Evolutionary conservation across 768 basidiomycete genomes (phyloP).

Genomic region (Agaricus subrufescens): DNA sequence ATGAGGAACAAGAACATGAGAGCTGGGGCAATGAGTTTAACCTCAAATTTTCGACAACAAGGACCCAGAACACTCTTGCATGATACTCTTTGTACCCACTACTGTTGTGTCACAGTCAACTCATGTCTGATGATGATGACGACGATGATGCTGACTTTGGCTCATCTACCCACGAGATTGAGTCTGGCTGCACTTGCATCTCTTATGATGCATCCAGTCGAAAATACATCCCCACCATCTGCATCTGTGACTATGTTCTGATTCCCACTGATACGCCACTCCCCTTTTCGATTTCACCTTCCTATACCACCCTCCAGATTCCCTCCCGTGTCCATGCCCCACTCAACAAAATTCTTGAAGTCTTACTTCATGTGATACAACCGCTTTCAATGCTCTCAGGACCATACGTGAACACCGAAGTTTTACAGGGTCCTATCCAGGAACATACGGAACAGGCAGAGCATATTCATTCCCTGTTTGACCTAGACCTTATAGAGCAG

Average conservation of each 20-base stretch:
- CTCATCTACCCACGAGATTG: slow-evolving; percentile 60
- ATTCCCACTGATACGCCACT: slow-evolving; percentile 2
- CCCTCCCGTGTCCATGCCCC: slow-evolving; percentile 70
- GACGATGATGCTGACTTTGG: slow-evolving; percentile 44
- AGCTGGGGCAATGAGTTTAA: slow-evolving; percentile 69
- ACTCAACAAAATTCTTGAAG: slow-evolving; percentile 72
- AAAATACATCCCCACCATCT: slow-evolving; percentile 49
- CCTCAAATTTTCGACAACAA: slow-evolving; percentile 10
- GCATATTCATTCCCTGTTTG: slow-evolving; percentile 71
- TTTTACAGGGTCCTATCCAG: slow-evolving; percentile 54
- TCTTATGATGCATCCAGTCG: slow-evolving; percentile 58
- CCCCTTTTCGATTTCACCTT: slow-evolving; percentile 24
- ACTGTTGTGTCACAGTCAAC: not conserved
- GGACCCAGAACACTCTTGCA: not conserved
- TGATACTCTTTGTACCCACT: not conserved
- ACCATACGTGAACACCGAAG: slow-evolving; percentile 54
- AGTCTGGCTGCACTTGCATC: slow-evolving; percentile 79
- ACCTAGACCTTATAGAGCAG: slow-evolving; percentile 77
- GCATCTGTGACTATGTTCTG: slow-evolving; percentile 33
- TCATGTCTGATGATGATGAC: slow-evolving; percentile 11
- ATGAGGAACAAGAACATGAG: slow-evolving; percentile 25
- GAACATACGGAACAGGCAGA: slow-evolving; percentile 61
- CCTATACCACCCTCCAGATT: slow-evolving; percentile 56
- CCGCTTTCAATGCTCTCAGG: slow-evolving; percentile 63
- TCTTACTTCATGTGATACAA: slow-evolving; percentile 80